Conservation (phyloP, 2,329 filamentous ascomycete genomes). For the Coniochaeta sp. region DNA sequence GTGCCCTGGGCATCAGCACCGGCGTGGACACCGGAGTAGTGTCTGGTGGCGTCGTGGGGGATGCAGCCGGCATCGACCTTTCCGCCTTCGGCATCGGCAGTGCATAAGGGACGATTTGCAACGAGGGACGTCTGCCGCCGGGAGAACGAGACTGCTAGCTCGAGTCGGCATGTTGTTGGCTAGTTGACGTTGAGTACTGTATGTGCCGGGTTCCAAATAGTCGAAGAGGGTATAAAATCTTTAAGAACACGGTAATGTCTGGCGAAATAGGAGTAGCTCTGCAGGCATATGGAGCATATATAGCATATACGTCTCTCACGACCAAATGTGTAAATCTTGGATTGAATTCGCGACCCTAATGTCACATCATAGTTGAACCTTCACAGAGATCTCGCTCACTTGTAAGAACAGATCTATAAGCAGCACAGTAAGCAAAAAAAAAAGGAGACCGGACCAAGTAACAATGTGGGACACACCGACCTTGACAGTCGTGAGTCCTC, state of each 20-base stretch:
- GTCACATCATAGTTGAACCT: neutral
- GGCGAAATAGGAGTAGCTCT: neutral
- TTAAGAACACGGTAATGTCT: neutral
- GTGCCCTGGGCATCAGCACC: neutral
- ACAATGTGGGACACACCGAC: neutral
- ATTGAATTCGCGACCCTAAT: neutral
- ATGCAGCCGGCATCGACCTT: slow-evolving; percentile 9
- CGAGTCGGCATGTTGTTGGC: neutral
- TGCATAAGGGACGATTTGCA: neutral
- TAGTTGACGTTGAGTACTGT: neutral
- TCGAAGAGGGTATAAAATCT: neutral
- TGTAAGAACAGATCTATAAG: neutral
- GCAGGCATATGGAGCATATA: neutral
- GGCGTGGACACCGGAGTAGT: neutral
- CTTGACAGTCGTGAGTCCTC: neutral
- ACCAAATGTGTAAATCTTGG: neutral
- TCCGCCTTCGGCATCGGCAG: slow-evolving; percentile 8
- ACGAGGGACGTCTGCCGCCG: neutral
- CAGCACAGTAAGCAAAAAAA: neutral
- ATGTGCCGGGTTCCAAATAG: neutral
- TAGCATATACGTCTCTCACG: neutral
- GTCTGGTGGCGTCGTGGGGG: neutral
- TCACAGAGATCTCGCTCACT: neutral
- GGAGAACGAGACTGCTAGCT: neutral
- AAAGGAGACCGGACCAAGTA: neutral